phyloP scores from a whole-genome alignment of 1,284 basidiomycete genomes.

The Malassezia caprae region DNA sequence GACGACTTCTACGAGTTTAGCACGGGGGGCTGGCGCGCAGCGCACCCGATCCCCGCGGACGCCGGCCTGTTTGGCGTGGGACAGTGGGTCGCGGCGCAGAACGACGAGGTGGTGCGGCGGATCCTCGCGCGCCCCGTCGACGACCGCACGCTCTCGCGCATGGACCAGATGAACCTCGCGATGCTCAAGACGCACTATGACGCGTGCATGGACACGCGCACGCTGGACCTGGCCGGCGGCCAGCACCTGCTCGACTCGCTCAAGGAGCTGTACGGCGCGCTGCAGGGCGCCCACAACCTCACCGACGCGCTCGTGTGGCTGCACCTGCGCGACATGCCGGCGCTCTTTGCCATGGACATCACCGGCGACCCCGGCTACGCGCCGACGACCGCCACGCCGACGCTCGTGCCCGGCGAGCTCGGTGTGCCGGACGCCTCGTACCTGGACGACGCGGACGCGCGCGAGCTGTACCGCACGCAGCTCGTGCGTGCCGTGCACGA shows the following conservation, averaged over 20 bases:
- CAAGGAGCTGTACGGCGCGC: conserved; percentile 45
- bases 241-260: conserved; percentile 51
- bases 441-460: conserved; percentile 67
- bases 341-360: conserved; percentile 65
- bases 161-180: conserved; percentile 61
- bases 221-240: conserved; percentile 50
- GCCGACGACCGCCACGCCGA: conserved; percentile 73
- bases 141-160: conserved; percentile 20
- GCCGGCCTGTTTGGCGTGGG: conserved; percentile 50
- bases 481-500: conserved; percentile 61
- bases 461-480: conserved; percentile 63
- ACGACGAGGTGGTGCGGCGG: conserved; percentile 47
- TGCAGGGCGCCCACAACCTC: conserved; percentile 47
- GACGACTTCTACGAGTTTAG: conserved; percentile 89
- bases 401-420: conserved; percentile 71
- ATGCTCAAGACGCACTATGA: conserved; percentile 72
- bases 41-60: conserved; percentile 50
- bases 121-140: conserved; percentile 45
- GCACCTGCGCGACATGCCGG: conserved; percentile 61
- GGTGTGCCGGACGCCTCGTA: conserved; percentile 92
- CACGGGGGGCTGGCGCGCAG: conserved; percentile 37
- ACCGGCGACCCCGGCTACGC: conserved; percentile 85
- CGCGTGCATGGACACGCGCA: conserved; percentile 68
- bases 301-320: conserved; percentile 76
- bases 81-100: conserved; percentile 23